Evolutionary conservation across 225 moss, liverwort and hornwort genomes (phyloP).

Genomic region (Bryoerythrophyllum caledonicum): DNA sequence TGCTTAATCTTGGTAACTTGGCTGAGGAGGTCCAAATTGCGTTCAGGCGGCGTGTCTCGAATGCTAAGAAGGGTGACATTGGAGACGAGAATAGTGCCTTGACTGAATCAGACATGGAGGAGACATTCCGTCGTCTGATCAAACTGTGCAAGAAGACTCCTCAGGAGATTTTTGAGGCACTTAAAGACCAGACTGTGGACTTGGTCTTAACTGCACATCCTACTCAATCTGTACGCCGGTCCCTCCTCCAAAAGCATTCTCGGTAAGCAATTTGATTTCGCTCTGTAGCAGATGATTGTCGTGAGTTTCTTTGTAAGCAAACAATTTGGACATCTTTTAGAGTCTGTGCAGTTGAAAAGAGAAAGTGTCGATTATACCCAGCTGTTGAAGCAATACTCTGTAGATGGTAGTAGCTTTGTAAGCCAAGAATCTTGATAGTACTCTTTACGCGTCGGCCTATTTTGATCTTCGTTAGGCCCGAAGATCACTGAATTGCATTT

Average conservation of each 20-base stretch:
- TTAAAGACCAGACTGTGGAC: constrained; percentile 61
- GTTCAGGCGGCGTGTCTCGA: constrained; percentile 40
- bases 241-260: constrained; percentile 65
- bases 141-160: constrained; percentile 56
- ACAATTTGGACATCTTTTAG: no score
- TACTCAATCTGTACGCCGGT: constrained; percentile 67
- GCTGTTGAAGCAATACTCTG: not conserved
- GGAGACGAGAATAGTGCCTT: constrained; percentile 62
- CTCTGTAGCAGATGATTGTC: not conserved
- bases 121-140: constrained; percentile 54
- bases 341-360: constrained; percentile 9
- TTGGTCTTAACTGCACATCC: constrained; percentile 68
- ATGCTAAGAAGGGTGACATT: constrained; percentile 59
- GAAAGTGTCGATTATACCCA: not conserved
- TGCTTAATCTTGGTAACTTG: constrained; percentile 66
- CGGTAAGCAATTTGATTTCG: constrained; percentile 28
- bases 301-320: constrained; percentile 4
- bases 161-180: constrained; percentile 60
- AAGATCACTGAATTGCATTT: not conserved
- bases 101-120: constrained; percentile 66
- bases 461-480: not conserved
- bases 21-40: constrained; percentile 72
- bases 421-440: not conserved
- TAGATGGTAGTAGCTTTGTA: not conserved
- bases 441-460: not conserved